Conservation (phyloP, 1,139 yeast genomes). For the Trichomonascaceae sp. region DNA sequence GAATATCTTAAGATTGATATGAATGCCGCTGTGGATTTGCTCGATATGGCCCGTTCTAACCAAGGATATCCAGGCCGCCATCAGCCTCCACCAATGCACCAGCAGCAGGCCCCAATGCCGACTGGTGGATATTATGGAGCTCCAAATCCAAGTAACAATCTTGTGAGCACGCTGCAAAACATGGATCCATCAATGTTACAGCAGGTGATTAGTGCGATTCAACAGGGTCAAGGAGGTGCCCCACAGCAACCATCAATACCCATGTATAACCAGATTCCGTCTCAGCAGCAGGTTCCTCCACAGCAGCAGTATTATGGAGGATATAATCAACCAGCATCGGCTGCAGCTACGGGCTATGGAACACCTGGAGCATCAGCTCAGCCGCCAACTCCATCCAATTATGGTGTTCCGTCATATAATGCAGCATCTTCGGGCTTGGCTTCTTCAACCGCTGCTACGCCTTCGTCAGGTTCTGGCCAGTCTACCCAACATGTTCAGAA, state of each 20-base stretch:
- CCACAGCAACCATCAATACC: constrained; percentile 19
- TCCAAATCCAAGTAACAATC: constrained; percentile 16
- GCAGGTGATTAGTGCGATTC: constrained; percentile 26
- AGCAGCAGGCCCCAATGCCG: neutral
- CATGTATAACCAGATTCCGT: neutral
- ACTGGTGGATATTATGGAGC: neutral
- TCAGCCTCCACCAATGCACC: constrained; percentile 4
- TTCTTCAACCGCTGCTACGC: neutral
- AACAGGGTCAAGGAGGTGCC: constrained; percentile 25
- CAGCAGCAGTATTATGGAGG: neutral
- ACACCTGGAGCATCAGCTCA: neutral
- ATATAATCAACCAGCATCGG: neutral
- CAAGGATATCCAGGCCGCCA: neutral
- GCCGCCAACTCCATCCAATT: neutral
- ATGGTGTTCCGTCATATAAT: neutral
- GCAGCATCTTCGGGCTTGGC: neutral
- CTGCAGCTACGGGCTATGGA: neutral
- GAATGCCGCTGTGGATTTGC: constrained; percentile 54
- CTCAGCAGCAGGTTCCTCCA: neutral
- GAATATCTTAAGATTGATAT: constrained; percentile 68
- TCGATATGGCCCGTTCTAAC: constrained; percentile 26
- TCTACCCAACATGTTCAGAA: constrained; percentile 23
- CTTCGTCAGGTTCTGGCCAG: constrained; percentile 4
- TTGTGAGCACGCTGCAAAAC: constrained; percentile 25
- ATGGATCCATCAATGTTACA: constrained; percentile 32